Evolutionary conservation across 176 grass and related monocot genomes (phyloP).

Genomic region (Otatea glauca): DNA sequence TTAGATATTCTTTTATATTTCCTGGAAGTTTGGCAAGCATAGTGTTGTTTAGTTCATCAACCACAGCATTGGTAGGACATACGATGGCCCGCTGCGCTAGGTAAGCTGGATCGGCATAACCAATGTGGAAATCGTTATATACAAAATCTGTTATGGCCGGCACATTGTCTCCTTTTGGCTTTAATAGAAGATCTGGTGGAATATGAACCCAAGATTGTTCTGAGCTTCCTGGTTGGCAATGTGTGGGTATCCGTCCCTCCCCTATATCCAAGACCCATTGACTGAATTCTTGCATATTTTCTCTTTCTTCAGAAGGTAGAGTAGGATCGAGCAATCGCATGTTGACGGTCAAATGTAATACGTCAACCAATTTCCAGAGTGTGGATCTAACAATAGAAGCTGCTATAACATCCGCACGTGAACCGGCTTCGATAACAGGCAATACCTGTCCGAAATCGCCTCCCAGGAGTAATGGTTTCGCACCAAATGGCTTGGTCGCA

Average conservation of each 20-base stretch:
- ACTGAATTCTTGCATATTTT: neutral
- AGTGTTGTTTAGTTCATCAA: too few species aligned
- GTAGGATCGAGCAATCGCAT: neutral
- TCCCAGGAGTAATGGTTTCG: too few species aligned
- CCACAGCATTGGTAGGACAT: too few species aligned
- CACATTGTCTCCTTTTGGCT: fast-evolving
- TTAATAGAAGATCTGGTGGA: neutral
- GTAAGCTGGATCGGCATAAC: neutral
- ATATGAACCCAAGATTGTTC: neutral
- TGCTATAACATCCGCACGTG: too few species aligned
- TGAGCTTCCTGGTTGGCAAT: too few species aligned
- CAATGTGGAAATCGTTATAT: neutral
- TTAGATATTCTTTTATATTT: neutral
- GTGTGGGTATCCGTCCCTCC: neutral
- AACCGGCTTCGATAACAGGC: too few species aligned
- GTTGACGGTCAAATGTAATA: too few species aligned
- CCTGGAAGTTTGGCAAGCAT: neutral
- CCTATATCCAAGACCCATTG: slow-evolving; percentile 26
- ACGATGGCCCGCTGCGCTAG: neutral
- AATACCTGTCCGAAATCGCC: too few species aligned
- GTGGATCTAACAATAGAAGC: too few species aligned
- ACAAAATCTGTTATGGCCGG: neutral
- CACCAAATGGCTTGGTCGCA: too few species aligned
- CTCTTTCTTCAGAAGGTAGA: neutral
- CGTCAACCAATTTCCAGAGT: too few species aligned